A percentile compares a stretch with the other conserved stretches of the same genome.
Evolutionary conservation across 164 flowering plant species (phyloP).

Genomic region (Nymphaea thermarum): DNA sequence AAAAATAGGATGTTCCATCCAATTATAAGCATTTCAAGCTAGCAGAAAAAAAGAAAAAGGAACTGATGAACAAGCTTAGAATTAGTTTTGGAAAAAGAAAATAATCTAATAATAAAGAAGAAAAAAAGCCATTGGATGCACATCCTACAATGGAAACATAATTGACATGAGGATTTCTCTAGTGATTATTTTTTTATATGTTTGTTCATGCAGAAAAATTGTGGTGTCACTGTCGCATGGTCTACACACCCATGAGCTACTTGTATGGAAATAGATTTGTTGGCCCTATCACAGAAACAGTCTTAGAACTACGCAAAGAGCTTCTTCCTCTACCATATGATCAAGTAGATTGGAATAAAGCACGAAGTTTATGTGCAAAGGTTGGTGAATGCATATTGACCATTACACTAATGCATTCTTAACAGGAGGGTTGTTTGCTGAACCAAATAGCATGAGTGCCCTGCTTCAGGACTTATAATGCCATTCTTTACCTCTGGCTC

Average conservation of each 20-base stretch:
- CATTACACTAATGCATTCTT: neutral
- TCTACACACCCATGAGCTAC: conserved; percentile 24
- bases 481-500: too few relatives aligned
- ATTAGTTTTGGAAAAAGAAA: too few relatives aligned
- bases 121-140: neutral
- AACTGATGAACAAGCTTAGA: too few relatives aligned
- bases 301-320: conserved; percentile 30
- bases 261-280: conserved; percentile 38
- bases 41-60: too few relatives aligned
- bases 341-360: conserved; percentile 35
- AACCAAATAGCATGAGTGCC: too few relatives aligned
- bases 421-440: too few relatives aligned
- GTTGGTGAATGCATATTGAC: conserved; percentile 6
- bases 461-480: neutral
- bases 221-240: conserved; percentile 25
- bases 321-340: conserved; percentile 25
- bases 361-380: conserved; percentile 37
- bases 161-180: neutral
- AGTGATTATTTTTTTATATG: neutral
- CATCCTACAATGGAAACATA: neutral
- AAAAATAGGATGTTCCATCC: too few relatives aligned
- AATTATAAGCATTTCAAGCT: too few relatives aligned
- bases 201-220: conserved; percentile 14
- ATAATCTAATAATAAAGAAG: neutral
- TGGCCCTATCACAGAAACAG: conserved; percentile 25